A percentile compares a stretch with the other conserved stretches of the same genome.
These are phyloP conservation scores for Xylaria longipes DNA, from an alignment of 495 filamentous ascomycete genomes.

Conservation along the genomic window DNA sequence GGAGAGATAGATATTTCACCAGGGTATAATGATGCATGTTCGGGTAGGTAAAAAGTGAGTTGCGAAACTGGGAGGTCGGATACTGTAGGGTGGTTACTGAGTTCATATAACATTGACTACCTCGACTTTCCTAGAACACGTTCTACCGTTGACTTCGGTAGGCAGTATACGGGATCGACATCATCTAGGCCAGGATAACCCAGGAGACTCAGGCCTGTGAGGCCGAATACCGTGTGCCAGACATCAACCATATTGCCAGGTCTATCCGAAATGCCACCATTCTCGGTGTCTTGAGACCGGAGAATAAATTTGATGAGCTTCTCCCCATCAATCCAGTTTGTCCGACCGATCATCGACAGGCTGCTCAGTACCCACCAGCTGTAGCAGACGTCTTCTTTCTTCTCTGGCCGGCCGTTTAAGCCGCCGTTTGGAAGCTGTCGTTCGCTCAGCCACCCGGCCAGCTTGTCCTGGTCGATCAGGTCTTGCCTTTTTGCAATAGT, in stretches of 20 bases:
- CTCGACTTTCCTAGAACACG: slow-evolving; percentile 53
- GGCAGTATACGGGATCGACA: slow-evolving; percentile 89
- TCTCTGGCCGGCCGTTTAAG: slow-evolving; percentile 93
- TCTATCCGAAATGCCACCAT: slow-evolving; percentile 86
- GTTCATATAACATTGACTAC: slow-evolving; percentile 28
- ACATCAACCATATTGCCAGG: slow-evolving; percentile 96
- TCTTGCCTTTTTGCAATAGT: slow-evolving; percentile 83
- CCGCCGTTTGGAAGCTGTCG: slow-evolving; percentile 86
- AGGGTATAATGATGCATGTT: slow-evolving; percentile 11
- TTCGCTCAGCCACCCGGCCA: slow-evolving; percentile 92
- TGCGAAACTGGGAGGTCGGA: neutral
- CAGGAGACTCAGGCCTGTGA: slow-evolving; percentile 87
- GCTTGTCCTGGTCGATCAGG: slow-evolving; percentile 78
- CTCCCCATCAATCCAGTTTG: slow-evolving; percentile 88
- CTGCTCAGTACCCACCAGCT: slow-evolving; percentile 97
- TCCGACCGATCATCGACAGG: slow-evolving; percentile 82
- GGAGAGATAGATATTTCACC: slow-evolving; percentile 52
- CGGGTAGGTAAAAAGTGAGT: neutral
- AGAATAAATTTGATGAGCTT: slow-evolving; percentile 83
- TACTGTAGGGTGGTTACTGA: neutral
- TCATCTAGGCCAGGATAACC: slow-evolving; percentile 74
- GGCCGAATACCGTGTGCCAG: slow-evolving; percentile 89
- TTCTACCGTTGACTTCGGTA: slow-evolving; percentile 71
- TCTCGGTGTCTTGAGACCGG: slow-evolving; percentile 82
- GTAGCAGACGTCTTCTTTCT: slow-evolving; percentile 96